A percentile compares a stretch with the other conserved stretches of the same genome.
Conservation (phyloP, 306 rosid species). For the Dryas drummondii region DNA sequence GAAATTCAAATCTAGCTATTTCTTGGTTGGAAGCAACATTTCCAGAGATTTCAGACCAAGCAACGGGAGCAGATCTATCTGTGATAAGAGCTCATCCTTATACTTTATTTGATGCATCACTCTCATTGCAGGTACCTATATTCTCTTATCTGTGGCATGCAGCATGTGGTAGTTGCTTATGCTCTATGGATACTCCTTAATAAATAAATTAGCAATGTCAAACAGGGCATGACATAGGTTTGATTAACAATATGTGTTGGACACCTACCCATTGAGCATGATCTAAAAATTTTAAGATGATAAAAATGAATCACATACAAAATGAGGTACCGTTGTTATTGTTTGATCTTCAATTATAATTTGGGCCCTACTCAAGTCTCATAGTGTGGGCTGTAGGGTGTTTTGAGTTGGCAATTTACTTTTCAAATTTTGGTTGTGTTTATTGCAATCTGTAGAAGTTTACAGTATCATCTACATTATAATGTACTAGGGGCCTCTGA, state of each 20-base stretch:
- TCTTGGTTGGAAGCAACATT: slow-evolving; percentile 93
- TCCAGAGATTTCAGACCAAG: slow-evolving; percentile 58
- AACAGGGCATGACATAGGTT: background rate
- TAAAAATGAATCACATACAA: background rate
- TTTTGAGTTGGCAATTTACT: background rate
- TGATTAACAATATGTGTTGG: background rate
- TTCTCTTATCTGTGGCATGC: slow-evolving; percentile 12
- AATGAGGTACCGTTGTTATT: background rate
- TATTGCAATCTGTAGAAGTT: slow-evolving; percentile 4
- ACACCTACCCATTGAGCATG: background rate
- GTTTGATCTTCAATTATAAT: background rate
- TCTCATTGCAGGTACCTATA: slow-evolving; percentile 71
- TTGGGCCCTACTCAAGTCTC: background rate
- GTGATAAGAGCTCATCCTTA: slow-evolving; percentile 60
- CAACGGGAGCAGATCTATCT: slow-evolving; percentile 45
- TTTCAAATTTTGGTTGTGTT: background rate
- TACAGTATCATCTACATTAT: slow-evolving; percentile 17
- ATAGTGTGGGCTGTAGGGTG: background rate
- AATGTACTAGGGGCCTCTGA: slow-evolving; percentile 76
- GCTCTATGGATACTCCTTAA: slow-evolving; percentile 3
- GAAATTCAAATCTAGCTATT: slow-evolving; percentile 79
- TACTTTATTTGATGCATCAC: slow-evolving; percentile 85
- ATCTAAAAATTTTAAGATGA: background rate
- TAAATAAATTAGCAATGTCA: slow-evolving; percentile 5
- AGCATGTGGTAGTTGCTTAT: slow-evolving; percentile 20